These are phyloP conservation scores for Penicillium sp. DNA, from an alignment of 2,329 filamentous ascomycete genomes.

Conservation along the genomic window DNA sequence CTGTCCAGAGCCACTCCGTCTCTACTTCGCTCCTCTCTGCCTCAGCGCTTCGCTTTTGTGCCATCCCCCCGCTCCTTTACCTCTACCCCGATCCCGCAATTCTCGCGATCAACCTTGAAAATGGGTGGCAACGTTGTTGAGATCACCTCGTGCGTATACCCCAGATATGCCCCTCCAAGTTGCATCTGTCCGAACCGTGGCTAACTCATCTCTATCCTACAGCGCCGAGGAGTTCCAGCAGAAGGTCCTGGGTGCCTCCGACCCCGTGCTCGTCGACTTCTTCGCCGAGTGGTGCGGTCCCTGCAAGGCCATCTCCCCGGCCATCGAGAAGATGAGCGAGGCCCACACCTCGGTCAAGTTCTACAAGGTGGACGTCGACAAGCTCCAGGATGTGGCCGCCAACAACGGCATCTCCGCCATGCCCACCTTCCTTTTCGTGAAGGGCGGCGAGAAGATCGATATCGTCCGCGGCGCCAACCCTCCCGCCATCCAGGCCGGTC, in stretches of 20 bases:
- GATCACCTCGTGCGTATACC: constrained; percentile 27
- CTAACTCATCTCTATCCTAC: constrained; percentile 1
- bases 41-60: constrained; percentile 26
- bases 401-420: constrained; percentile 83
- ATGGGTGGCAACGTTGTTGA: constrained; percentile 25
- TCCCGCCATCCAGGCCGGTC: constrained; percentile 55
- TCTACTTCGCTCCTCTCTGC: constrained; percentile 7
- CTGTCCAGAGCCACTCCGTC: constrained; percentile 12
- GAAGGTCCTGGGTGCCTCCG: constrained; percentile 50
- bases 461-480: constrained; percentile 81
- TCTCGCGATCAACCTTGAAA: constrained; percentile 21
- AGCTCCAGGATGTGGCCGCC: constrained; percentile 69
- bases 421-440: constrained; percentile 87
- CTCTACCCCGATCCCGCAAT: constrained; percentile 18
- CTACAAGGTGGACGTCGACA: constrained; percentile 88
- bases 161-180: background rate
- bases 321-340: constrained; percentile 63
- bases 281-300: constrained; percentile 91
- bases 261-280: constrained; percentile 74
- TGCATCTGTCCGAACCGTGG: background rate
- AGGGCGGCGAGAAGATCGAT: constrained; percentile 67
- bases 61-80: constrained; percentile 13
- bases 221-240: constrained; percentile 61
- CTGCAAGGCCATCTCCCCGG: constrained; percentile 84
- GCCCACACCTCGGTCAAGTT: constrained; percentile 64